Evolutionary conservation across 768 basidiomycete genomes (phyloP).

Genomic region (Lactarius akahatsu): DNA sequence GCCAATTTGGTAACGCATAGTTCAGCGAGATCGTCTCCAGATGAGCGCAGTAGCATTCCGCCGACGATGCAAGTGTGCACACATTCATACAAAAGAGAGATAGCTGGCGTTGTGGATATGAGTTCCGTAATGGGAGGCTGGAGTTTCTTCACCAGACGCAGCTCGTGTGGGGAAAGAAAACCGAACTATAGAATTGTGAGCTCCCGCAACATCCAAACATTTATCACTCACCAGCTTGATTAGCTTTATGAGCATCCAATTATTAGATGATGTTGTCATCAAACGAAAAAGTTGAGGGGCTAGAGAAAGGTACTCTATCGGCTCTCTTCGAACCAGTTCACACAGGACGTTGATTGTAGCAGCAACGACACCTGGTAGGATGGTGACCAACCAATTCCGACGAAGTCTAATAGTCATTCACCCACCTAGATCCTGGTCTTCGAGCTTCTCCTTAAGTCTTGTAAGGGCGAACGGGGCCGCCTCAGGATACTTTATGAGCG

Average conservation of each 20-base stretch:
- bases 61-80: constrained; percentile 98
- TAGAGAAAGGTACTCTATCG: constrained; percentile 76
- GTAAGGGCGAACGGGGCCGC: constrained; percentile 61
- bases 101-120: constrained; percentile 93
- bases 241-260: constrained; percentile 99
- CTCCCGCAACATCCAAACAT: background rate
- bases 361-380: constrained; percentile 79
- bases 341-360: constrained; percentile 93
- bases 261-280: constrained; percentile 91
- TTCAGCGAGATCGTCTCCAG: constrained; percentile 76
- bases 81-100: constrained; percentile 96
- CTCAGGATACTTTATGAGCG: constrained; percentile 81
- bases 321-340: constrained; percentile 81
- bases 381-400: background rate
- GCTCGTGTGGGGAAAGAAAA: constrained; percentile 85
- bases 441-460: constrained; percentile 75
- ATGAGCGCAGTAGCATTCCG: constrained; percentile 83
- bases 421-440: constrained; percentile 72
- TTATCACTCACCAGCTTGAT: constrained; percentile 76
- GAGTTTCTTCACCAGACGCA: constrained; percentile 90
- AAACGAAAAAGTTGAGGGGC: constrained; percentile 94
- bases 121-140: constrained; percentile 92
- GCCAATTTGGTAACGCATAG: constrained; percentile 93
- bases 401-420: constrained; percentile 9
- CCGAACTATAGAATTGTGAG: constrained; percentile 66